phyloP scores from a whole-genome alignment of 768 basidiomycete genomes.

The Boletus sp. region DNA sequence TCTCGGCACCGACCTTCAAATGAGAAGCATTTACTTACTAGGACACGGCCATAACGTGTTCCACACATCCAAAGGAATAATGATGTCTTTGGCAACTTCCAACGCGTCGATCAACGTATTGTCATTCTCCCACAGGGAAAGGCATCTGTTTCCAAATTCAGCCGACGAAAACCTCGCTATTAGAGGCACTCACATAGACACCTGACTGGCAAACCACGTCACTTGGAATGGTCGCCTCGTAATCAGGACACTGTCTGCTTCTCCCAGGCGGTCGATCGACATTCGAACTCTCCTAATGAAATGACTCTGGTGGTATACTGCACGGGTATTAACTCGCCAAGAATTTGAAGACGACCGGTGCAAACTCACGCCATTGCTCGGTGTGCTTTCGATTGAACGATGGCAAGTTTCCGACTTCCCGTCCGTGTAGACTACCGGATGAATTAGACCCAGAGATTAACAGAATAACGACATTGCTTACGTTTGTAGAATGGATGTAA shows the following conservation, averaged over 20 bases:
- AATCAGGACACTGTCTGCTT: slow-evolving; percentile 52
- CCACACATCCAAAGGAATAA: slow-evolving; percentile 62
- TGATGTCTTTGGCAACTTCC: slow-evolving; percentile 63
- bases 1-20: slow-evolving; percentile 8
- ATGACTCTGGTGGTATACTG: slow-evolving; percentile 68
- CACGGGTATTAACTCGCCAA: slow-evolving; percentile 3
- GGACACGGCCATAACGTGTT: slow-evolving; percentile 68
- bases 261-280: slow-evolving; percentile 51
- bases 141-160: slow-evolving; percentile 43
- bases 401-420: slow-evolving; percentile 45
- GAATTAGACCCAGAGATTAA: slow-evolving; percentile 4
- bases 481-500: slow-evolving; percentile 64
- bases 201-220: slow-evolving; percentile 69
- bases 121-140: slow-evolving; percentile 67
- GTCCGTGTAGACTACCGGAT: slow-evolving; percentile 48
- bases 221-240: slow-evolving; percentile 69
- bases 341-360: background rate
- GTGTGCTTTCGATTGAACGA: slow-evolving; percentile 70
- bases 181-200: slow-evolving; percentile 49
- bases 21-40: slow-evolving; percentile 33
- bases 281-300: slow-evolving; percentile 60
- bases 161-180: background rate
- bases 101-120: slow-evolving; percentile 55
- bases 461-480: slow-evolving; percentile 35
- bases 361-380: slow-evolving; percentile 73